phyloP scores from a whole-genome alignment of 139 green algal genomes.

The Chlorella ohadii region DNA sequence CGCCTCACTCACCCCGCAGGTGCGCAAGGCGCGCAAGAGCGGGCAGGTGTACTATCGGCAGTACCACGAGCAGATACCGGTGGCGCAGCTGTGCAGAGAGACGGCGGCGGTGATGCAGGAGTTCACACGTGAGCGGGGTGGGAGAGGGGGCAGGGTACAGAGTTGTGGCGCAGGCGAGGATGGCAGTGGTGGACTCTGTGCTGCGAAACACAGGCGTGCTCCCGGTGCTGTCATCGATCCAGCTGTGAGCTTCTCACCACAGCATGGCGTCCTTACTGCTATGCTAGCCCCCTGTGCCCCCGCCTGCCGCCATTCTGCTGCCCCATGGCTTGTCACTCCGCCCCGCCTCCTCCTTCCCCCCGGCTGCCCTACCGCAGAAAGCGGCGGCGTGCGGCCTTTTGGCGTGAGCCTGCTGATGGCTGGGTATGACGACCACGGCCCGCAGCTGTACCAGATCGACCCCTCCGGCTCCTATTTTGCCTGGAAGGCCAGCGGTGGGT shows the following conservation, averaged over 20 bases:
- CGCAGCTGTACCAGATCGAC: slow-evolving; percentile 99
- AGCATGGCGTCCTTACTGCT: background rate
- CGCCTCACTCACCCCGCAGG: no score
- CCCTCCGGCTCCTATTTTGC: slow-evolving; percentile 98
- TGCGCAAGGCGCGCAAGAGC: slow-evolving; percentile 87
- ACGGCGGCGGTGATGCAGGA: slow-evolving; percentile 99
- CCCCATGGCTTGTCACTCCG: background rate
- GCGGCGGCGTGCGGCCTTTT: slow-evolving; percentile 96
- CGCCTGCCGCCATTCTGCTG: background rate
- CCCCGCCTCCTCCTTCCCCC: background rate
- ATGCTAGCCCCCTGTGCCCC: background rate
- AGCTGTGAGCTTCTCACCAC: no score
- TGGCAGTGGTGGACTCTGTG: rapidly evolving
- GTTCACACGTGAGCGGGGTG: slow-evolving; percentile 91
- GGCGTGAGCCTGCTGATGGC: slow-evolving; percentile 97
- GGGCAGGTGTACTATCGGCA: slow-evolving; percentile 89
- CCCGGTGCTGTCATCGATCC: no score
- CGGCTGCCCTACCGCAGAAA: slow-evolving; percentile 68
- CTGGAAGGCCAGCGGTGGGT: slow-evolving; percentile 86
- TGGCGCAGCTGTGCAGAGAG: slow-evolving; percentile 97
- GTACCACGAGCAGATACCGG: slow-evolving; percentile 97
- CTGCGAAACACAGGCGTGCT: no score
- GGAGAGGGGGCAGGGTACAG: no score
- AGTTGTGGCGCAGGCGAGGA: background rate
- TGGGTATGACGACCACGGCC: slow-evolving; percentile 94